These are phyloP conservation scores for Pochonia chlamydosporia DNA, from an alignment of 2,329 filamentous ascomycete genomes.

Conservation along the genomic window DNA sequence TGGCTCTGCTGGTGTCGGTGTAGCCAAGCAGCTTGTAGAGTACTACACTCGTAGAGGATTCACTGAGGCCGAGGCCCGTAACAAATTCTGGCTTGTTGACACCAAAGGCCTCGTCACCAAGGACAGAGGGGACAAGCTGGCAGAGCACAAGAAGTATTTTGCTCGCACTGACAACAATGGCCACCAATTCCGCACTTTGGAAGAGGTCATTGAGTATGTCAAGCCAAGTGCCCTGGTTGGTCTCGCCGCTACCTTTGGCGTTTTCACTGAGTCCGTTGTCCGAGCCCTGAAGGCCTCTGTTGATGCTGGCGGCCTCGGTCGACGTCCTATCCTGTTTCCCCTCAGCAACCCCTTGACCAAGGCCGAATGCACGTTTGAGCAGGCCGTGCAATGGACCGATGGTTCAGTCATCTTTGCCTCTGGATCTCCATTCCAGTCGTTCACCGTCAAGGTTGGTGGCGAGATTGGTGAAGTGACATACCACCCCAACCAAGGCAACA, in stretches of 20 bases:
- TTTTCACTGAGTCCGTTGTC: slow-evolving; percentile 85
- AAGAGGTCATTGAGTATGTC: slow-evolving; percentile 90
- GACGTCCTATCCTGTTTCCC: slow-evolving; percentile 87
- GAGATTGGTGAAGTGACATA: slow-evolving; percentile 56
- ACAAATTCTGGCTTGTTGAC: slow-evolving; percentile 96
- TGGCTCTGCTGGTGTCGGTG: slow-evolving; percentile 91
- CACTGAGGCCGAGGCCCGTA: slow-evolving; percentile 77
- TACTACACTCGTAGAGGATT: slow-evolving; percentile 93
- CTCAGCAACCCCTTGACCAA: slow-evolving; percentile 94
- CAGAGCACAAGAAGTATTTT: slow-evolving; percentile 79
- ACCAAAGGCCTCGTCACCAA: slow-evolving; percentile 91
- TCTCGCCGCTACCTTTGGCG: slow-evolving; percentile 86
- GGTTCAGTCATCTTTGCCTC: slow-evolving; percentile 91
- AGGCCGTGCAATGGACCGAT: slow-evolving; percentile 85
- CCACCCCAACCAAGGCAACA: slow-evolving; percentile 79
- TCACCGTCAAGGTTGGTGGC: slow-evolving; percentile 55
- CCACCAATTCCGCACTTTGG: slow-evolving; percentile 70
- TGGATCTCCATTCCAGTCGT: slow-evolving; percentile 80
- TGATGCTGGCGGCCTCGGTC: slow-evolving; percentile 59
- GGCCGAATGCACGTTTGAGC: slow-evolving; percentile 96
- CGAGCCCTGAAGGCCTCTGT: slow-evolving; percentile 61
- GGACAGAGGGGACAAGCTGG: slow-evolving; percentile 89
- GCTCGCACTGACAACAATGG: slow-evolving; percentile 59
- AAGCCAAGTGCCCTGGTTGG: slow-evolving; percentile 93
- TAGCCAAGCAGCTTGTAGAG: slow-evolving; percentile 95